These are phyloP conservation scores for Plenodomus tracheiphilus DNA, from an alignment of 2,329 filamentous ascomycete species.

Conservation along the genomic window DNA sequence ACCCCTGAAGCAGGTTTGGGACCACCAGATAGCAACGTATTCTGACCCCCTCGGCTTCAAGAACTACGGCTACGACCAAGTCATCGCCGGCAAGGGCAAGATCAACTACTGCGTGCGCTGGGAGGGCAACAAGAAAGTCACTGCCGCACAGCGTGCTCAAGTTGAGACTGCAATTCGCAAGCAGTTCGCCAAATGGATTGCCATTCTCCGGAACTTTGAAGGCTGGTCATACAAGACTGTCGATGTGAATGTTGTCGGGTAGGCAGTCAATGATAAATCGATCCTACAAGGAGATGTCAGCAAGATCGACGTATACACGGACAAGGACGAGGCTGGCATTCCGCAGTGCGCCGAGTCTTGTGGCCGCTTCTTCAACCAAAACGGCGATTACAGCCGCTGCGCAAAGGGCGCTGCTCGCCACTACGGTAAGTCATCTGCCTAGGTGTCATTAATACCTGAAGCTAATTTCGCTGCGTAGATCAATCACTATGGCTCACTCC, in stretches of 20 bases:
- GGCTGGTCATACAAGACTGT: constrained; percentile 49
- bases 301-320: constrained; percentile 49
- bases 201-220: constrained; percentile 50
- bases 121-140: constrained; percentile 47
- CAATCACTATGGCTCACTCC: constrained; percentile 55
- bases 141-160: constrained; percentile 45
- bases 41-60: constrained; percentile 27
- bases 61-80: constrained; percentile 39
- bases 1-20: constrained; percentile 28
- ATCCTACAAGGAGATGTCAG: constrained; percentile 44
- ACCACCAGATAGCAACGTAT: constrained; percentile 29
- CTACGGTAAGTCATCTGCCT: constrained; percentile 34
- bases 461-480: constrained; percentile 25
- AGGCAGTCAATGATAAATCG: constrained; percentile 46
- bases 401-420: constrained; percentile 45
- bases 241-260: constrained; percentile 49
- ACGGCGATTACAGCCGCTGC: constrained; percentile 49
- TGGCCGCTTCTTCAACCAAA: constrained; percentile 52
- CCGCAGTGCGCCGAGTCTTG: constrained; percentile 50
- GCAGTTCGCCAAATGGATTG: constrained; percentile 49
- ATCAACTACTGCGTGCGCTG: constrained; percentile 52
- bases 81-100: constrained; percentile 37
- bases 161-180: constrained; percentile 42
- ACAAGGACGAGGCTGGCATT: constrained; percentile 45
- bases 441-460: not conserved